phyloP scores from a whole-genome alignment of 1,284 basidiomycete genomes.

The Marasmius tenuissimus region DNA sequence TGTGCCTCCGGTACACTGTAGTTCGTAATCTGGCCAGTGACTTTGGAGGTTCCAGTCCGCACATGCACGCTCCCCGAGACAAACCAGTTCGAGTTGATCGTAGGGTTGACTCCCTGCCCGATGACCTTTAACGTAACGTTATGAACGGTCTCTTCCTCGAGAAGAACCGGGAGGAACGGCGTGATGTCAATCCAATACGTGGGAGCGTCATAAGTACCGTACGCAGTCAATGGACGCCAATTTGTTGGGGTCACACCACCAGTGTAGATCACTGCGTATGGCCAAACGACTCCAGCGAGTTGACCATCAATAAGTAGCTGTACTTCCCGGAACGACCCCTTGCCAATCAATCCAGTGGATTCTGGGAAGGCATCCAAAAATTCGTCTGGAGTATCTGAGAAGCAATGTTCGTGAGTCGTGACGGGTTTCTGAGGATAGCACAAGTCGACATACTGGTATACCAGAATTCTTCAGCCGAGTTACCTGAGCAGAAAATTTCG shows the following conservation, averaged over 20 bases:
- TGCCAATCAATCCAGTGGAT: conserved; percentile 31
- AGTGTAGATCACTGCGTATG: conserved; percentile 50
- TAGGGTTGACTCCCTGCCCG: conserved; percentile 37
- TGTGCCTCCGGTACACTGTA: conserved; percentile 29
- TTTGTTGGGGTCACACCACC: conserved; percentile 47
- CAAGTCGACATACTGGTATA: conserved; percentile 35
- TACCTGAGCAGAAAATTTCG: conserved; percentile 42
- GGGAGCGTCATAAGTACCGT: conserved; percentile 47
- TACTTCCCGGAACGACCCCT: conserved; percentile 47
- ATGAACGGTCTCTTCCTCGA: conserved; percentile 34
- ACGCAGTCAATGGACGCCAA: conserved; percentile 47
- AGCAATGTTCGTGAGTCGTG: neutral
- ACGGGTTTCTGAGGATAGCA: neutral
- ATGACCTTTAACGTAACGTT: conserved; percentile 39
- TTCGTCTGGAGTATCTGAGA: conserved; percentile 35
- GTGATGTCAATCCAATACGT: conserved; percentile 50
- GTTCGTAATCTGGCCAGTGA: conserved; percentile 35
- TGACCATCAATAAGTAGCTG: conserved; percentile 44
- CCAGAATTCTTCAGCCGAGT: conserved; percentile 45
- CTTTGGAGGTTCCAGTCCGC: conserved; percentile 30
- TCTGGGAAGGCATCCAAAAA: conserved; percentile 36
- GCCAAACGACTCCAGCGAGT: conserved; percentile 46
- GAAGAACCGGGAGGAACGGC: conserved; percentile 43
- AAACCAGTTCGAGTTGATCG: conserved; percentile 46
- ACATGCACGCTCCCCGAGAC: conserved; percentile 41